Conservation (phyloP, 2,329 filamentous ascomycete genomes). For the Colletotrichum tanaceti region DNA sequence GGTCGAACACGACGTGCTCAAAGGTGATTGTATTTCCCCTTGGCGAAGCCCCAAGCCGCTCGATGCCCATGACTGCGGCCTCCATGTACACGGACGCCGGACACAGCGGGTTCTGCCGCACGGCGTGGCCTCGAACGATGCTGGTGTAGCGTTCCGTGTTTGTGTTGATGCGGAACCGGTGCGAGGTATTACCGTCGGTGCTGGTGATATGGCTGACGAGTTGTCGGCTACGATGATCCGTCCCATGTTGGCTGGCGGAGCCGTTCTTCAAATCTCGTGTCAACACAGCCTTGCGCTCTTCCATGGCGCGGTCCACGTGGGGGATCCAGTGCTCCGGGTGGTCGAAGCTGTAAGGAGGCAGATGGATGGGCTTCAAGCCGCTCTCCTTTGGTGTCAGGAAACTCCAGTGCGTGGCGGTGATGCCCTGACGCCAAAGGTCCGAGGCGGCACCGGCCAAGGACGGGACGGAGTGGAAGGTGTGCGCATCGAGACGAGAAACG, state of each 20-base stretch:
- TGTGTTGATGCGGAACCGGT: background rate
- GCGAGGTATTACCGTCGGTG: background rate
- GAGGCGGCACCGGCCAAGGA: background rate
- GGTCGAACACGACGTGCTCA: background rate
- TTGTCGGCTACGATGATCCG: background rate
- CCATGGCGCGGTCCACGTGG: background rate
- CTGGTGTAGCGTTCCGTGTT: background rate
- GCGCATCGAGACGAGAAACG: background rate
- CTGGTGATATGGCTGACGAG: background rate
- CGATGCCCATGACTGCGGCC: conserved; percentile 37
- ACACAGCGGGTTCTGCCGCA: conserved; percentile 41
- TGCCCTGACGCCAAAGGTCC: background rate
- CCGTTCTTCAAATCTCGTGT: background rate
- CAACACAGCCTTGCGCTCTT: background rate
- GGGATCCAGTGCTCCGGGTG: background rate
- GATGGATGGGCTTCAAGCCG: background rate
- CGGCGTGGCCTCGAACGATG: conserved; percentile 42
- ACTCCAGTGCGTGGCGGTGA: background rate
- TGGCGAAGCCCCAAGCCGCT: conserved; percentile 34
- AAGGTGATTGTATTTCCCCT: background rate
- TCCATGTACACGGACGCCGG: conserved; percentile 45
- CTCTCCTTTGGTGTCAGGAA: background rate
- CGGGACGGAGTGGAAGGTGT: background rate
- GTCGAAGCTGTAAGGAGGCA: background rate
- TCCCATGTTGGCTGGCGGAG: background rate